Evolutionary conservation across 225 moss, liverwort and hornwort species (phyloP).

Genomic region (Pleurozium schreberi): DNA sequence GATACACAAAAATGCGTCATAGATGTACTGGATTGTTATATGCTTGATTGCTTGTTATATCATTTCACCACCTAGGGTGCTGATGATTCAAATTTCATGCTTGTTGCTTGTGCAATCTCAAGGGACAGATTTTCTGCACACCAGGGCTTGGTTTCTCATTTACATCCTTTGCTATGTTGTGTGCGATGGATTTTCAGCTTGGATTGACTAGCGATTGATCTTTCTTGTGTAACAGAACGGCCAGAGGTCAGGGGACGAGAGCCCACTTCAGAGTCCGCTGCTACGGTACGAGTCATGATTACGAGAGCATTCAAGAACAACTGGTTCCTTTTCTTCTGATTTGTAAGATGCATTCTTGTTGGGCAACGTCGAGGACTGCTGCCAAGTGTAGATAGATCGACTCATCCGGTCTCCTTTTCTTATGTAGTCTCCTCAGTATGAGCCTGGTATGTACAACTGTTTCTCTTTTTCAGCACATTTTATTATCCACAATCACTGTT

Average conservation of each 20-base stretch:
- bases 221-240: constrained; percentile 8
- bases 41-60: neutral
- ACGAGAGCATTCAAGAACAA: neutral
- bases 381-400: neutral
- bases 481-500: neutral
- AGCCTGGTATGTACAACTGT: neutral
- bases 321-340: neutral
- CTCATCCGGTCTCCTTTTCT: neutral
- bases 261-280: constrained; percentile 7
- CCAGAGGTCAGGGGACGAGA: constrained; percentile 3
- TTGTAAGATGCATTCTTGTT: constrained; percentile 19
- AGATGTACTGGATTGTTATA: neutral
- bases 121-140: neutral
- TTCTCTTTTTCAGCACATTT: neutral
- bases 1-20: neutral
- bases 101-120: neutral
- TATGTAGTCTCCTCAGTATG: neutral
- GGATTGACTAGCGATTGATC: neutral
- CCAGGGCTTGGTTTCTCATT: neutral
- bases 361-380: neutral
- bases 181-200: neutral
- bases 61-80: neutral
- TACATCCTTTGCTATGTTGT: neutral
- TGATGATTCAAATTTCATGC: neutral
- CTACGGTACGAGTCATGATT: neutral